Base-by-base conservation (phyloP, 2,329 filamentous ascomycete genomes). In the Rosellinia necatrix region DNA sequence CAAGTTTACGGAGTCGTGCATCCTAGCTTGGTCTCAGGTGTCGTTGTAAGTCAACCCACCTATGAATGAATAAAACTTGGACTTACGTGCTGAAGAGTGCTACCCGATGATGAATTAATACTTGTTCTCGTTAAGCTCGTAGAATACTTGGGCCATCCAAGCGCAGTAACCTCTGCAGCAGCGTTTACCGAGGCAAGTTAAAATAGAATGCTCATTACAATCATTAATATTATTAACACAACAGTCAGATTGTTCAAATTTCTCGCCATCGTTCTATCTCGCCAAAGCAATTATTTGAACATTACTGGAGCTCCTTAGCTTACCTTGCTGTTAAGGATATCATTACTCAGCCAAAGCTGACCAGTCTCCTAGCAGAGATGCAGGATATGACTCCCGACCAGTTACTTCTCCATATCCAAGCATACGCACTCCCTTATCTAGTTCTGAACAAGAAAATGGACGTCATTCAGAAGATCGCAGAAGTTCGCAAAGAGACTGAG, bases 231-330 rank as follows among this genome's bases (percentile, higher is more conserved):
- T 49, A 15, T 8, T 49, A 9, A 47, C 51, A 19, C 51, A 48
- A 51, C 32, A 59, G 19, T 2, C 30, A 76, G 73, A 76, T 96
- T 34, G 79, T 89, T 17, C 86, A 85, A 58, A 79, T 97, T 44
- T 89, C 92, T 1, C 82, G 87, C 48, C 76, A 80, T 43, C 81
- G 86, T 35, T 78, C 80, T 3, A 78, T 84, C 32, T 87, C 84
- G 1, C 81, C 87, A 2, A 80, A 82, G 24, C 84, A 86, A 13
- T 76, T 99, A 0, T 87, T 97, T 53, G 85, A 87, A 52, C 92
- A 93, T 0, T 97, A 92, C 71, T 97, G 93, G 92, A 85, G 86
- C 62, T 93, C 84, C 25, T 79, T 99, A 40, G 92, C 91, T 0
- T 88, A 93, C 56, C 83, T 87, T 46, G 87, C 91, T 2, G 88